Percentiles rank a stretch among this genome's conserved stretches.
Evolutionary conservation across 192 early-diverging fungal genomes (phyloP).

Genomic region (Linnemannia hyalina): DNA sequence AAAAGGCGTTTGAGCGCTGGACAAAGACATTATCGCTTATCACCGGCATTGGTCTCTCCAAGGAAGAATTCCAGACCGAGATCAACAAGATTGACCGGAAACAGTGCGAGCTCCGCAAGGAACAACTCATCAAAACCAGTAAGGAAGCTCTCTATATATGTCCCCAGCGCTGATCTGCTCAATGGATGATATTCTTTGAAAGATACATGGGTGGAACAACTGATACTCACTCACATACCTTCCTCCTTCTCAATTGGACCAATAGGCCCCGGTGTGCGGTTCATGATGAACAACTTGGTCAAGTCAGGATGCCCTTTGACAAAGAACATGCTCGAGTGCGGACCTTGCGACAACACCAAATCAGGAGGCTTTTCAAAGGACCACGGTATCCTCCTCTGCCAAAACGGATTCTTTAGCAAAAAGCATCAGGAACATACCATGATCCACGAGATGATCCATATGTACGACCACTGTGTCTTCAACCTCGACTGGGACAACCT

Average conservation of each 20-base stretch:
- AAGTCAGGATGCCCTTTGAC: slow-evolving; percentile 74
- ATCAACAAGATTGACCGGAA: slow-evolving; percentile 66
- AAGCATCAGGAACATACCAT: slow-evolving; percentile 92
- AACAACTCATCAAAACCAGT: slow-evolving; percentile 79
- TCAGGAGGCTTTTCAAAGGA: slow-evolving; percentile 91
- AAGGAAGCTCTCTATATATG: slow-evolving; percentile 15
- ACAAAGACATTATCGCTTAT: slow-evolving; percentile 66
- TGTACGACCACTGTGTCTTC: slow-evolving; percentile 83
- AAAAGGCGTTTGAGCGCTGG: slow-evolving; percentile 75
- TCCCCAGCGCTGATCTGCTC: background rate
- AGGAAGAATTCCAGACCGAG: slow-evolving; percentile 64
- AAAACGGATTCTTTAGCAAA: slow-evolving; percentile 84
- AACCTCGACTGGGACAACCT: slow-evolving; percentile 81
- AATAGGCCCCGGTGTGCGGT: slow-evolving; percentile 84
- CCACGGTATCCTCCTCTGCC: slow-evolving; percentile 87
- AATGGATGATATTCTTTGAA: background rate
- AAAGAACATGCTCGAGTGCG: slow-evolving; percentile 79
- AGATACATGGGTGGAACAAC: background rate
- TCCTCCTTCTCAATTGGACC: background rate
- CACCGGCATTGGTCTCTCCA: slow-evolving; percentile 72
- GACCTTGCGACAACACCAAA: slow-evolving; percentile 83
- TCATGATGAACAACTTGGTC: slow-evolving; percentile 86
- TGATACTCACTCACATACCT: background rate
- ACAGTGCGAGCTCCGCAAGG: slow-evolving; percentile 83
- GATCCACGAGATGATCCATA: slow-evolving; percentile 93